Evolutionary conservation across 2,329 filamentous ascomycete species (phyloP), one percentile per base, ranked within the genome.

Genomic region (Huntiella decipiens): DNA sequence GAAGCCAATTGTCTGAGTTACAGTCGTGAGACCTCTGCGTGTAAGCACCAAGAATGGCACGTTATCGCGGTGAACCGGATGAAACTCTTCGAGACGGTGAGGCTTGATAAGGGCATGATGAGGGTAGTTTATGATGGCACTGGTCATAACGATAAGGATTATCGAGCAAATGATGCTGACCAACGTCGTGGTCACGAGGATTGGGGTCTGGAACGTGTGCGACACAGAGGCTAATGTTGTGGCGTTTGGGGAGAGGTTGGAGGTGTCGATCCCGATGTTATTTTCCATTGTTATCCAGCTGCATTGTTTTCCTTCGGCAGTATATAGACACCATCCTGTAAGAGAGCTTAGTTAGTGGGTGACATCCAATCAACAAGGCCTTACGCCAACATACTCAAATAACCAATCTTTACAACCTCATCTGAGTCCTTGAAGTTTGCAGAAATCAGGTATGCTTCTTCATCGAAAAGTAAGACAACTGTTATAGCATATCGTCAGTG

Each of bases 11-110:
- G 34, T 22, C 36, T 45, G 43, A 7, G 43, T 36, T 7, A 19
- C 15, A 12, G 22, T 38, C 6, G 43, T 38, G 3, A 45, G 22
- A 28, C 35, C 37, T 6, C 43, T 34, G 5, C 43, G 19, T 32
- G 43, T 45, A n/a, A 45, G 28, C 10, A 45, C 37, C 12, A 38
- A 15, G n/a, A 45, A 45, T 5, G 43, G 43, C 13, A 45, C 22
- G 7, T 45, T 45, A 16, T 45, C 43, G 5, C 43, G 19, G 19
- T 45, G 43, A 7, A 33, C 36, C 7, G 43, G 43, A 17, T 45
- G 43, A 17, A 45, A 38, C 36, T 45, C 43, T 13, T 39, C 35
- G 19, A 45, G 32, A 4, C 43, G 34, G 5, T 16, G 13, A 6
- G 35, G 10, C 22, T 33, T 38, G 17, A 45, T 45, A 15, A 45